Evolutionary conservation across 495 filamentous ascomycete genomes (phyloP).

Genomic region (Neurospora sublineolata): DNA sequence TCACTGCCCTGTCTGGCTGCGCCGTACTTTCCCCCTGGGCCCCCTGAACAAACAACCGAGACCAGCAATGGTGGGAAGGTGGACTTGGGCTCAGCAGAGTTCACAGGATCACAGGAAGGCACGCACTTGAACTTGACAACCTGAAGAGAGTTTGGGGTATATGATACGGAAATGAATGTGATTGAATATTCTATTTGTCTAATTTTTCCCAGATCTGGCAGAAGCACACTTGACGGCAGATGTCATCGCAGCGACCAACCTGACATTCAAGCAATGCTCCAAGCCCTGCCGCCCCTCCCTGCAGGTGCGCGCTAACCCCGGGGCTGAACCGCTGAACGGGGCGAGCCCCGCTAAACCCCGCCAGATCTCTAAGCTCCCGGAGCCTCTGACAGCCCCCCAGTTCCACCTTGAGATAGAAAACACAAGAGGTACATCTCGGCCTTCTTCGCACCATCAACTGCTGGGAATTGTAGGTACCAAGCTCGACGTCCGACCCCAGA

Average conservation of each 20-base stretch:
- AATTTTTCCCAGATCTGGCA: not conserved
- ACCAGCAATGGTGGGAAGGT: not conserved
- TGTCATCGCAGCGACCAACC: not conserved
- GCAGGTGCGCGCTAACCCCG: not conserved
- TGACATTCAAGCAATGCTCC: not conserved
- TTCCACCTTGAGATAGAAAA: not conserved
- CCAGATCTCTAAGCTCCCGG: not conserved
- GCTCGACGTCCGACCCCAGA: not conserved
- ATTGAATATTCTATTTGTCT: not conserved
- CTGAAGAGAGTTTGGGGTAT: not conserved
- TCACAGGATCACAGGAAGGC: not conserved
- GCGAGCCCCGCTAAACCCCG: not conserved
- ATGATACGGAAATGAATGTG: not conserved
- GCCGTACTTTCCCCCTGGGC: not conserved
- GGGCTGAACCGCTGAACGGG: not conserved
- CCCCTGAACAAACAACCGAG: not conserved
- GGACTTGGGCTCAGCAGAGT: not conserved
- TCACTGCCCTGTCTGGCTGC: not conserved
- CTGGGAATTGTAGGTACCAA: not conserved
- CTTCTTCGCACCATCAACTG: not conserved
- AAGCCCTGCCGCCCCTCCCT: not conserved
- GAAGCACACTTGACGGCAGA: not conserved
- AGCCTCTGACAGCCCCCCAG: not conserved
- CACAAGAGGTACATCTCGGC: not conserved
- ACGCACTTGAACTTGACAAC: not conserved